Evolutionary conservation across 108 stramenopile genomes (phyloP), one percentile per base, ranked within the genome.

Genomic region (Cyclotella sp.): DNA sequence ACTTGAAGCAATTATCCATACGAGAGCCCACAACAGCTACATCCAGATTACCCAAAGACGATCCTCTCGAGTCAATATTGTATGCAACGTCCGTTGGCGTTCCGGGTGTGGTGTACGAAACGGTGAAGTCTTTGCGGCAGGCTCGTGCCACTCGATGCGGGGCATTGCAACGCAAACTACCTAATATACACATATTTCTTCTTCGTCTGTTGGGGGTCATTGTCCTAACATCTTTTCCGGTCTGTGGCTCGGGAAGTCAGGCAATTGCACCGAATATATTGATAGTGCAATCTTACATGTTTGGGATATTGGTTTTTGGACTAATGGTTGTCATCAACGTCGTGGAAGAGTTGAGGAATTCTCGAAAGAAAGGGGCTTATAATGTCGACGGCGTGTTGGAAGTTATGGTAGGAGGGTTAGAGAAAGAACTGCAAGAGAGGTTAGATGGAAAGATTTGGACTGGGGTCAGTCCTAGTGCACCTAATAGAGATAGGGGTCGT

Each of bases 81-180:
- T 86, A 80, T 47, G 79, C 83, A 15, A 86, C 85, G 22, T 84
- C 82, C 21, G 85, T 86, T 16, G 85, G 85, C 18, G 47, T 67
- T n/a, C 85, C 85, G 16, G 77, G 85, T 0, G 63, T 68, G 13
- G 57, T 81, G 27, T 86, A 86, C 61, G 83, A 84, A 9, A 86
- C 71, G 14, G 85, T 86, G 10, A 73, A 57, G 64, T 76, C 79
- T 9, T 51, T 86, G 19, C 78, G 85, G 0, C 68, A 75, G 64
- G 85, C 85, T 8, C 78, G 85, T 3, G 79, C 78, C 21, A 58
- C 58, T 4, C 78, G 85, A 40, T 83, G 82, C 57, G 79, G 79
- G 15, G 85, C 85, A 10, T 60, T 86, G 22, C 85, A 86, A 63
- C 59, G 75, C 42, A 86, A 86, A 67, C 70, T 86, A 16, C 85